Conservation (phyloP, 306 rosid species). For the Prunus dulcis region DNA sequence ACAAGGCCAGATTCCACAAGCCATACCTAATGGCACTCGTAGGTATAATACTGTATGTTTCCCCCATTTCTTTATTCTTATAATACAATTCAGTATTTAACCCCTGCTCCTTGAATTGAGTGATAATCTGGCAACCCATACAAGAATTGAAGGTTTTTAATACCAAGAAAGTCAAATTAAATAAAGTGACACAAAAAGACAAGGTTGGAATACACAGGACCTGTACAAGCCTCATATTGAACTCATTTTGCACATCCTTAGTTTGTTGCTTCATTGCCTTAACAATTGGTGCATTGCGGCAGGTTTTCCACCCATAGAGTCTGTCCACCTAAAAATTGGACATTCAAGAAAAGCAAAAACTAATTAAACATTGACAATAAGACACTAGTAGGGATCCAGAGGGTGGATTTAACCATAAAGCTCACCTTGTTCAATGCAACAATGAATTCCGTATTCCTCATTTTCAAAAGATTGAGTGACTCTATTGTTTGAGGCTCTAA, state of each 20-base stretch:
- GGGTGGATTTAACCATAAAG: background rate
- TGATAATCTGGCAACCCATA: conserved; percentile 54
- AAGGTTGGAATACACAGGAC: conserved; percentile 30
- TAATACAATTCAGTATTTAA: conserved; percentile 81
- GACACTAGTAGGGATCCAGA: background rate
- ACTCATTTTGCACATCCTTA: conserved; percentile 84
- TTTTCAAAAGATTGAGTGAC: conserved; percentile 82
- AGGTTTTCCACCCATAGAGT: conserved; percentile 86
- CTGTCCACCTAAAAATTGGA: conserved; percentile 68
- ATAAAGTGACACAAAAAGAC: background rate
- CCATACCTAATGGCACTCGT: conserved; percentile 90
- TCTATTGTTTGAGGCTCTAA: conserved; percentile 93
- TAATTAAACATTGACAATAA: conserved; percentile 7
- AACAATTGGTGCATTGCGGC: conserved; percentile 73
- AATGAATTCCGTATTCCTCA: conserved; percentile 95
- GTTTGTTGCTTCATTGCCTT: conserved; percentile 81
- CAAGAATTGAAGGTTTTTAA: conserved; percentile 14
- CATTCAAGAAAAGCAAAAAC: conserved; percentile 4
- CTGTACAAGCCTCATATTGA: conserved; percentile 75
- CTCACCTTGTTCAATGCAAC: conserved; percentile 87
- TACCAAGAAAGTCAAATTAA: conserved; percentile 8
- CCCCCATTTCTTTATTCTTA: conserved; percentile 90
- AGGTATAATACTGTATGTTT: conserved; percentile 90
- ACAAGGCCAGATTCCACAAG: conserved; percentile 3
- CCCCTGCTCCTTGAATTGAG: conserved; percentile 85